Percentiles rank a stretch among this genome's conserved stretches.
phyloP scores from a whole-genome alignment of 805 yeast genomes.

The Starmerella gropengiesseri region DNA sequence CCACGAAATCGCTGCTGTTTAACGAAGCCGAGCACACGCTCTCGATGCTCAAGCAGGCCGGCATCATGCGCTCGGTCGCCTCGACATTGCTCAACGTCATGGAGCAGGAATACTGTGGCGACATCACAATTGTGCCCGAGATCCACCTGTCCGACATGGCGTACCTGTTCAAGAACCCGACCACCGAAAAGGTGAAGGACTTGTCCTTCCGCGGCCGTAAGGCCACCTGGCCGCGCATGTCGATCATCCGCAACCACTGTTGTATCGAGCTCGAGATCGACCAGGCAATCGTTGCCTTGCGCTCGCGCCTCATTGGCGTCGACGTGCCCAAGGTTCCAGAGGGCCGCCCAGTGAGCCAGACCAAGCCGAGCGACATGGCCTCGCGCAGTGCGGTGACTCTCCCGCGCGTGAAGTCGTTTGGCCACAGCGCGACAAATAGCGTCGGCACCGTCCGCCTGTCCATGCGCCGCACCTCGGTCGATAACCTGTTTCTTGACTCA shows the following conservation, averaged over 20 bases:
- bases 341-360: background rate
- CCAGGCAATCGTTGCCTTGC: slow-evolving; percentile 55
- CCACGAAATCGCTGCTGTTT: slow-evolving; percentile 33
- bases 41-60: slow-evolving; percentile 62
- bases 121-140: slow-evolving; percentile 83
- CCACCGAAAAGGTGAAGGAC: slow-evolving; percentile 59
- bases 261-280: slow-evolving; percentile 82
- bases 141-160: slow-evolving; percentile 45
- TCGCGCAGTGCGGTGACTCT: slow-evolving; percentile 1
- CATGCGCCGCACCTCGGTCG: background rate
- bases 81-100: slow-evolving; percentile 65
- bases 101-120: slow-evolving; percentile 84
- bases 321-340: background rate
- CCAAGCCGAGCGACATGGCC: background rate
- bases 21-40: slow-evolving; percentile 71
- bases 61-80: slow-evolving; percentile 59
- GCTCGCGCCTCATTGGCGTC: slow-evolving; percentile 31
- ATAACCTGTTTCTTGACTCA: background rate
- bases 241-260: slow-evolving; percentile 80
- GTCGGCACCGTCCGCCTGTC: no score
- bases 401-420: background rate
- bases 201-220: slow-evolving; percentile 72
- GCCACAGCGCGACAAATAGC: no score
- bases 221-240: slow-evolving; percentile 87
- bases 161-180: slow-evolving; percentile 67